phyloP scores from a whole-genome alignment of 2,329 filamentous ascomycete species.

The Nemania sp. region DNA sequence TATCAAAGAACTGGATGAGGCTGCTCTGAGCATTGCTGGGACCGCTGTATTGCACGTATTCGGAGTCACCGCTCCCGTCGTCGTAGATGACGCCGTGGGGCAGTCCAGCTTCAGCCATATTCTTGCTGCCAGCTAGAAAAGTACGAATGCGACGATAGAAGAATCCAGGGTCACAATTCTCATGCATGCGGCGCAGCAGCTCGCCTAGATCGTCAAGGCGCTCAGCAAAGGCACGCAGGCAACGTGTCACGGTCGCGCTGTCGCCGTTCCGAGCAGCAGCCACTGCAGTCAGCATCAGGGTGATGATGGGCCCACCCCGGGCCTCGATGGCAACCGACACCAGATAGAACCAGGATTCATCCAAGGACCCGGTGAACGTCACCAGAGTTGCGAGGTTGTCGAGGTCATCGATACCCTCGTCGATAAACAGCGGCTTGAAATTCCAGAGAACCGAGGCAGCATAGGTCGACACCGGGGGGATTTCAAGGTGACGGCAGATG shows the following conservation, averaged over 20 bases:
- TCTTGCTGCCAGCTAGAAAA: slow-evolving; percentile 94
- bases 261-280: slow-evolving; percentile 74
- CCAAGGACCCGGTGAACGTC: slow-evolving; percentile 90
- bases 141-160: slow-evolving; percentile 98
- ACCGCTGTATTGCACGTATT: slow-evolving; percentile 84
- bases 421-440: slow-evolving; percentile 86
- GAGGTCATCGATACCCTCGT: slow-evolving; percentile 79
- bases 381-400: slow-evolving; percentile 86
- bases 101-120: slow-evolving; percentile 92
- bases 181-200: slow-evolving; percentile 87
- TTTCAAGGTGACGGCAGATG: slow-evolving; percentile 76
- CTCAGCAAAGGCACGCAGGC: slow-evolving; percentile 82
- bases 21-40: slow-evolving; percentile 98
- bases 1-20: slow-evolving; percentile 95
- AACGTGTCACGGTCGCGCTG: slow-evolving; percentile 70
- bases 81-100: slow-evolving; percentile 88
- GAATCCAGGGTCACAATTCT: slow-evolving; percentile 89
- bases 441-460: slow-evolving; percentile 94
- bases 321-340: slow-evolving; percentile 95
- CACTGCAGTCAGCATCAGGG: slow-evolving; percentile 87
- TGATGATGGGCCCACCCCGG: slow-evolving; percentile 81
- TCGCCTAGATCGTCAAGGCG: slow-evolving; percentile 80
- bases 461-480: slow-evolving; percentile 93
- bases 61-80: slow-evolving; percentile 67
- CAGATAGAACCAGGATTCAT: slow-evolving; percentile 99